Percentiles rank a stretch among this genome's conserved stretches.
These are phyloP conservation scores for Solanum ossicruentum DNA, from an alignment of 257 asterid genomes.

Conservation along the genomic window DNA sequence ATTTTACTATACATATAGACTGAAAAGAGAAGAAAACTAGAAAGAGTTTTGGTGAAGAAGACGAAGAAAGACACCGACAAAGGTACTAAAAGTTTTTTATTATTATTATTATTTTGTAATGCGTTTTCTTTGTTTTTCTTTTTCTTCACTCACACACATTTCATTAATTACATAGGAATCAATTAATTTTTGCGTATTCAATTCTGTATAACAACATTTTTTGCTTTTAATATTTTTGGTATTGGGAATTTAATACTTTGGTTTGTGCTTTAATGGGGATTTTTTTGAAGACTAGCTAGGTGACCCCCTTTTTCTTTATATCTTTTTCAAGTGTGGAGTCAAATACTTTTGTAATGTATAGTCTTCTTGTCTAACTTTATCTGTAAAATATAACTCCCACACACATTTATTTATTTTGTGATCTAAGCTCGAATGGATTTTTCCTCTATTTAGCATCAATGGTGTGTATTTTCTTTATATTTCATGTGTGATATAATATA, in stretches of 20 bases:
- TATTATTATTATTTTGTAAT: neutral
- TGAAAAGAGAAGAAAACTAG: neutral
- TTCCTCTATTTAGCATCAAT: neutral
- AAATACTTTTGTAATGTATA: neutral
- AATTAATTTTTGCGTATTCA: neutral
- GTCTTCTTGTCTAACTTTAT: neutral
- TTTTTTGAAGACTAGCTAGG: neutral
- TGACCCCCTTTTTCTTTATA: neutral
- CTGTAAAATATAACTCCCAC: neutral
- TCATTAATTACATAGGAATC: neutral
- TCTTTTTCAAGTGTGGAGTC: neutral
- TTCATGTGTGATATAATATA: neutral
- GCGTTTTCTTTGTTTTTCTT: neutral
- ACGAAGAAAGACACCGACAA: conserved; percentile 8
- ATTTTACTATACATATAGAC: neutral
- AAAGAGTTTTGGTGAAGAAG: neutral
- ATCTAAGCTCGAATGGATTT: neutral
- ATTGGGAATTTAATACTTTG: neutral
- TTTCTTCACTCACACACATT: neutral
- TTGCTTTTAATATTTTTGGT: neutral
- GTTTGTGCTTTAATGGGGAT: neutral
- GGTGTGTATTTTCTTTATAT: neutral
- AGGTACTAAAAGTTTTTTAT: neutral
- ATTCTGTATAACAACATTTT: neutral
- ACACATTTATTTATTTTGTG: neutral